A percentile compares a stretch with the other conserved stretches of the same genome.
phyloP scores from a whole-genome alignment of 148 eudicot species.

The Rhododendron simsii region DNA sequence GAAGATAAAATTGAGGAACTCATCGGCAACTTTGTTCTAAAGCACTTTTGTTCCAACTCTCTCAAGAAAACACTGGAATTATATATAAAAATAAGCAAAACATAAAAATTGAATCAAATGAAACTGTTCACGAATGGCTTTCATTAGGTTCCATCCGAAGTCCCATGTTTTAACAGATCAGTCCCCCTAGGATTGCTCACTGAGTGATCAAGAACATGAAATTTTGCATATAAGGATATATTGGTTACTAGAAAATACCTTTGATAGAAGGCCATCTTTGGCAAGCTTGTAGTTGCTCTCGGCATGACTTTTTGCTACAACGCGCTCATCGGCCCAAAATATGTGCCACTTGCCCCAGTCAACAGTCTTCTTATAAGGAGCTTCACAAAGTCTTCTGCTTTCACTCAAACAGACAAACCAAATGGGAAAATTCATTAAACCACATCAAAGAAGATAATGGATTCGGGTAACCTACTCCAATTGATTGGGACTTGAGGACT shows the following conservation, averaged over 20 bases:
- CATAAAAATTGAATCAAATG: background rate
- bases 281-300: conserved; percentile 92
- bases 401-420: conserved; percentile 14
- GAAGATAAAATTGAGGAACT: background rate
- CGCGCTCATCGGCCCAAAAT: conserved; percentile 90
- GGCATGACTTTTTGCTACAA: conserved; percentile 70
- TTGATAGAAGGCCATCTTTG: conserved; percentile 68
- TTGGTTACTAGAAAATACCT: conserved; percentile 37
- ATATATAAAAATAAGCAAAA: background rate
- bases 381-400: conserved; percentile 68
- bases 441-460: background rate
- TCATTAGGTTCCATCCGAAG: background rate
- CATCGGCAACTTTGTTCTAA: background rate
- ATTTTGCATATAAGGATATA: background rate
- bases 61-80: background rate
- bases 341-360: conserved; percentile 94
- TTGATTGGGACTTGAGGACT: background rate
- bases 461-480: background rate
- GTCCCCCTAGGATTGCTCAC: background rate
- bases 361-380: conserved; percentile 79
- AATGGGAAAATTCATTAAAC: background rate
- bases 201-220: conserved; percentile 1
- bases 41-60: background rate
- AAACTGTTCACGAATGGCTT: background rate
- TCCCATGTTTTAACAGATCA: background rate